Evolutionary conservation across 495 filamentous ascomycete genomes (phyloP).

Genomic region (Aspergillus mulundensis): DNA sequence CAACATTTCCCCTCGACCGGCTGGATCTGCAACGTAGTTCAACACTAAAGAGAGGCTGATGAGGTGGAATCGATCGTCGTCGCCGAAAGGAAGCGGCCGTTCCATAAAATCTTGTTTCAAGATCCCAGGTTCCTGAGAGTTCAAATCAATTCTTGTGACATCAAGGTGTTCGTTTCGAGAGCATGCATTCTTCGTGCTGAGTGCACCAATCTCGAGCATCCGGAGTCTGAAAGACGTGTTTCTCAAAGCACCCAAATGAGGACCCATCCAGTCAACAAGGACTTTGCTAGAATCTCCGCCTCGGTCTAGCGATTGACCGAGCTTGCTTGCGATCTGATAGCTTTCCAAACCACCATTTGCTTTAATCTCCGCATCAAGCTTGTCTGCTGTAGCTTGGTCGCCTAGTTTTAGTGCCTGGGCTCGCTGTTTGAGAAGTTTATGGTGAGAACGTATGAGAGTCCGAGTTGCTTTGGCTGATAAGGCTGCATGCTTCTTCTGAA

Average conservation of each 20-base stretch:
- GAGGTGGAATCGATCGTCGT: constrained; percentile 71
- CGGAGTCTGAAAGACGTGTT: constrained; percentile 38
- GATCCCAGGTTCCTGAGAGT: constrained; percentile 78
- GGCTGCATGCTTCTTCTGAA: constrained; percentile 45
- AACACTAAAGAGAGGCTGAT: constrained; percentile 93
- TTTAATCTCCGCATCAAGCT: constrained; percentile 58
- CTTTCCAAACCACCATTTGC: constrained; percentile 70
- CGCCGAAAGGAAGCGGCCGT: constrained; percentile 61
- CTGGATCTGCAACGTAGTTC: constrained; percentile 82
- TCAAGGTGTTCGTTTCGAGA: constrained; percentile 65
- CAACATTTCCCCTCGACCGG: constrained; percentile 83
- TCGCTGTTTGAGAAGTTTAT: constrained; percentile 74
- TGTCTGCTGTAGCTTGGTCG: constrained; percentile 51
- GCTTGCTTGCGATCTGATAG: constrained; percentile 87
- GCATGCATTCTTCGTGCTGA: constrained; percentile 81
- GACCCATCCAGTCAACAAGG: constrained; percentile 78
- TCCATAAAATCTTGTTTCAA: constrained; percentile 92
- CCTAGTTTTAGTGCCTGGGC: constrained; percentile 61
- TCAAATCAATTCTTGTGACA: constrained; percentile 83
- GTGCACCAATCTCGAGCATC: constrained; percentile 85
- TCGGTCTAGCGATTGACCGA: constrained; percentile 76
- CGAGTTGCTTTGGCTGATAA: constrained; percentile 79
- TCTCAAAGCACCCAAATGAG: constrained; percentile 30
- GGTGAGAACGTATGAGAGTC: constrained; percentile 76
- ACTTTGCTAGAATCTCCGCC: constrained; percentile 88